A percentile compares a stretch with the other conserved stretches of the same genome.
Evolutionary conservation across 371 early-diverging fungal species (phyloP).

Genomic region (Apophysomyces ossiformis): DNA sequence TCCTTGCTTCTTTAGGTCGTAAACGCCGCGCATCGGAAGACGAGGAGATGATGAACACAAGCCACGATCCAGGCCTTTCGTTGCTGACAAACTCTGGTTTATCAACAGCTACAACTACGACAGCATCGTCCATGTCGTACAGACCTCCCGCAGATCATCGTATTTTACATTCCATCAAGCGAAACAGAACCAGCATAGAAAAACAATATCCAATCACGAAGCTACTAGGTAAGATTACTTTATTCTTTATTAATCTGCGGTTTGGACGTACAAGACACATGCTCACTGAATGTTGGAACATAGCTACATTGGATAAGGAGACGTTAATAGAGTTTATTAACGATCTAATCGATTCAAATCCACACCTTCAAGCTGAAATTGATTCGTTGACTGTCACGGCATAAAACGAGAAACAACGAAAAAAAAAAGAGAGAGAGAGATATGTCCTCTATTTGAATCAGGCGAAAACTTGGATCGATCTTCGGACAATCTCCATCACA

Average conservation of each 20-base stretch:
- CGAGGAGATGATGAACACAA: slow-evolving; percentile 14
- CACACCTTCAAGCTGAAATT: slow-evolving; percentile 23
- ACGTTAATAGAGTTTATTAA: slow-evolving; percentile 26
- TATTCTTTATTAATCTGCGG: not conserved
- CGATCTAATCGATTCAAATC: slow-evolving; percentile 25
- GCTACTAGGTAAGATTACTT: slow-evolving; percentile 17
- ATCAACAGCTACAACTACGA: not conserved
- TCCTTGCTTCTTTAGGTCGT: not conserved
- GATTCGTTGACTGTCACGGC: slow-evolving; percentile 6
- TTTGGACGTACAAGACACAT: too few species aligned
- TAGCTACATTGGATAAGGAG: slow-evolving; percentile 27
- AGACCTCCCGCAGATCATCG: not conserved
- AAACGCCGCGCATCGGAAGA: slow-evolving; percentile 20
- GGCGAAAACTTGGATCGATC: too few species aligned
- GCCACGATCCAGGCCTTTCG: not conserved
- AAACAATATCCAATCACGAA: slow-evolving; percentile 26
- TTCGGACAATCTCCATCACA: too few species aligned
- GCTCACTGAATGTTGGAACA: not conserved
- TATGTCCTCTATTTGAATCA: too few species aligned
- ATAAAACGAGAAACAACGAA: not conserved
- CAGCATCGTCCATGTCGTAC: not conserved
- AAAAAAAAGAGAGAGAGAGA: too few species aligned
- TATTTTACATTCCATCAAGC: slow-evolving; percentile 16
- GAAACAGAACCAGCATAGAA: slow-evolving; percentile 18
- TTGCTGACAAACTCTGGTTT: not conserved